phyloP scores from a whole-genome alignment of 306 rosid species.

The Vigna unguiculata region DNA sequence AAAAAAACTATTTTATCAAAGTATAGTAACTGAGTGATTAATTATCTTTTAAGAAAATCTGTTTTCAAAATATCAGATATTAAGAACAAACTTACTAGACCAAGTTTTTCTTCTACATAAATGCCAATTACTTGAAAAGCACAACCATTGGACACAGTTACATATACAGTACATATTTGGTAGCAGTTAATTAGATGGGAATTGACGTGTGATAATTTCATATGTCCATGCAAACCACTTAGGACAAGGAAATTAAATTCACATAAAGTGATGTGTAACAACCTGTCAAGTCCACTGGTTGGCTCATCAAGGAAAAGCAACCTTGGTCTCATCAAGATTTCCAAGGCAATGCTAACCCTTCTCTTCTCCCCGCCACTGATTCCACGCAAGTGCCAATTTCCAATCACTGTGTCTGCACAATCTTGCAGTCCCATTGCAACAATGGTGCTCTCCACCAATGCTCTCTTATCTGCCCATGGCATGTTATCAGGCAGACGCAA shows the following conservation, averaged over 20 bases:
- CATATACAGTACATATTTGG: not conserved
- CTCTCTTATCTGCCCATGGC: slow-evolving; percentile 75
- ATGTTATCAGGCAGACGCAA: slow-evolving; percentile 82
- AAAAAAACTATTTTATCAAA: not conserved
- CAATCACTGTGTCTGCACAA: slow-evolving; percentile 92
- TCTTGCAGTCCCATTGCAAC: slow-evolving; percentile 95
- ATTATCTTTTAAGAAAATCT: not conserved
- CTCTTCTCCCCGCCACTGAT: slow-evolving; percentile 98
- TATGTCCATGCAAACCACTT: slow-evolving; percentile 3
- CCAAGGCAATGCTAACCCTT: slow-evolving; percentile 95
- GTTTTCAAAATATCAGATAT: no score
- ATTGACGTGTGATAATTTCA: not conserved
- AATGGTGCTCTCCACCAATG: slow-evolving; percentile 85
- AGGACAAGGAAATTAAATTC: slow-evolving; percentile 43
- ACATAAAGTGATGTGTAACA: slow-evolving; percentile 35
- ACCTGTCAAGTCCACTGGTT: slow-evolving; percentile 98
- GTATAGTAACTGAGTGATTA: not conserved
- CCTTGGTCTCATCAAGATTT: slow-evolving; percentile 90
- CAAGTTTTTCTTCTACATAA: not conserved
- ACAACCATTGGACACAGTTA: not conserved
- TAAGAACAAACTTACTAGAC: no score
- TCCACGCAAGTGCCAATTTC: slow-evolving; percentile 97
- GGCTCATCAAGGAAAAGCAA: slow-evolving; percentile 97
- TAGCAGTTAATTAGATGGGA: not conserved
- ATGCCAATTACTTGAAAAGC: not conserved